Evolutionary conservation across 257 asterid species (phyloP), one percentile per base, ranked within the genome.

Genomic region (Salvia miltiorrhiza): DNA sequence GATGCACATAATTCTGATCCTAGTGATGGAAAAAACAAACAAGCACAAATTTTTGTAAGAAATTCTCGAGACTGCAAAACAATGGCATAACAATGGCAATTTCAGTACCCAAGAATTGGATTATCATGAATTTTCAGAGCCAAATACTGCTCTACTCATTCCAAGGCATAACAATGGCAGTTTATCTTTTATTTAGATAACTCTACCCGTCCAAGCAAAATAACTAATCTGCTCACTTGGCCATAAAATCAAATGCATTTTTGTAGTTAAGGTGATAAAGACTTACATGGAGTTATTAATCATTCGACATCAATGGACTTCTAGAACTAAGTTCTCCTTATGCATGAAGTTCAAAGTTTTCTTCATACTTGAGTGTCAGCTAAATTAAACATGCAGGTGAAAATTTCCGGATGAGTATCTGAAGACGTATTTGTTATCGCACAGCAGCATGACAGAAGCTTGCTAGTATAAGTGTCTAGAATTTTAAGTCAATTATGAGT

Each of bases 231-330:
- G 8, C 39, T 60, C 41, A 37, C 41, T 37, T 37, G 41, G 11
- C 8, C 41, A 8, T 17, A 67, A 24, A 7, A 44, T 28, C 56
- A 16, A 4, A 68, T 55, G 32, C 64, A 54, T 40, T 16, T 35
- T 39, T 9, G 50, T 40, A 39, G 48, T 39, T 58, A 69, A 28
- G 59, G 13, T 17, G n/a, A 10, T 13, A 4, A n/a, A 41, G 13
- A 32, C 44, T 59, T 26, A 48, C 55, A 47, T 23, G 41, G 30
- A 28, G 47, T 69, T 35, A 19, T 59, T 47, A 39, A 21, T 43
- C 19, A 26, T 44, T 61, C 37, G 23, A 57, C n/a, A 28, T 65
- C 21, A 37, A 53, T 39, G 16, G 10, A 40, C 73, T 71, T 71
- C 21, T 61, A 26, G 20, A 67, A 13, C 28, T 24, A 61, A 43